Base-by-base conservation (phyloP, 495 filamentous ascomycete genomes). In the Xylaria longipes region DNA sequence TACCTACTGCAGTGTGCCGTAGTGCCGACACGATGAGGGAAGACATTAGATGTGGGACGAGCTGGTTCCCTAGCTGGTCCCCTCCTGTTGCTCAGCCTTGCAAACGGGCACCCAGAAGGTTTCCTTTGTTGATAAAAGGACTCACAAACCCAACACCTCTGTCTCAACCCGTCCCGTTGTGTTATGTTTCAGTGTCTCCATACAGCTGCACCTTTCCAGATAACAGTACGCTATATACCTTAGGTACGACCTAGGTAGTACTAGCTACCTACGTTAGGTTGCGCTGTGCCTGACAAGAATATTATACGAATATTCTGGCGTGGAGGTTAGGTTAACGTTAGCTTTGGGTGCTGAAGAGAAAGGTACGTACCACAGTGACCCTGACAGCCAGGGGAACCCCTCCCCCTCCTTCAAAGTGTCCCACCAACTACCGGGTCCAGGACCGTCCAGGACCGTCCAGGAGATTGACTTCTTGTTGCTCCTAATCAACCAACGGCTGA, bases 51-150 rank as follows among this genome's bases (percentile, higher is more conserved):
- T 33, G 58, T 39, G 58, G 22, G 20, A 62, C 35, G 7, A 27
- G 37, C n/a, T 7, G 17, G 3, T 8, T 39, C 60, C 37, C 39
- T 15, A n/a, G 33, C 17, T 22, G 33, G 17, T 11, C 15, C 33
- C 46, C 57, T 29, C 29, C 35, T 22, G 37, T 37, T 27, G 41
- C 25, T 54, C 46, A 67, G 65, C 65, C 65, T 67, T 67, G 65
- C 35, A 29, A 56, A 15, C 37, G 11, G 22, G 9, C 31, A 29
- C n/a, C 35, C 14, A 41, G 22, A 9, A 29, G 45, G 45, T 29
- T 50, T 37, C 31, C 29, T 52, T 27, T 54, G 48, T 56, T 67
- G 35, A 67, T 67, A 67, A 67, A 67, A 67, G 48, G 35, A 56
- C 22, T 39, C 29, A 5, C 37, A 31, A 39, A 27, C 45, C 63